Evolutionary conservation across 2,329 filamentous ascomycete species (phyloP).

Genomic region (Pseudogymnoascus sp.): DNA sequence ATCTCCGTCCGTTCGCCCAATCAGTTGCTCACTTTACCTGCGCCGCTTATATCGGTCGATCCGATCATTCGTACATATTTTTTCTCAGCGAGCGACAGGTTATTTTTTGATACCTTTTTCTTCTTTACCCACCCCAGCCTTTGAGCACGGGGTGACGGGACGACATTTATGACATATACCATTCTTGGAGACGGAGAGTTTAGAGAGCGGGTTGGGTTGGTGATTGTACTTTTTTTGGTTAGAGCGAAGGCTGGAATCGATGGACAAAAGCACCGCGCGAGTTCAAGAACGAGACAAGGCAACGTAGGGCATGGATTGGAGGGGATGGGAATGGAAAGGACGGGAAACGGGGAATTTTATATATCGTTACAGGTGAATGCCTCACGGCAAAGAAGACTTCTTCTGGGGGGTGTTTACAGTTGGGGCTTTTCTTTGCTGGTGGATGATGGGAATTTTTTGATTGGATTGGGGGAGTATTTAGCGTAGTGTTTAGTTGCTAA

Average conservation of each 20-base stretch:
- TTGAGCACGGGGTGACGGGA: background rate
- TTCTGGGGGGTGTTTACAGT: constrained; percentile 8
- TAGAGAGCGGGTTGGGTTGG: background rate
- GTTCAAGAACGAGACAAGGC: background rate
- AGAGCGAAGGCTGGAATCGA: background rate
- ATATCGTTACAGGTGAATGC: constrained; percentile 6
- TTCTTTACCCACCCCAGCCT: background rate
- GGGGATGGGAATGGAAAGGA: background rate
- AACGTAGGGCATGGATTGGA: background rate
- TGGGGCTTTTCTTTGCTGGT: constrained; percentile 9
- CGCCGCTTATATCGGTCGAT: background rate
- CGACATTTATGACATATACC: constrained; percentile 6
- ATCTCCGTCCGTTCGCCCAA: background rate
- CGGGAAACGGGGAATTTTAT: background rate
- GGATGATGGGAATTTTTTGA: constrained; percentile 7
- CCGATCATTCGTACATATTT: background rate
- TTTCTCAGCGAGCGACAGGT: background rate
- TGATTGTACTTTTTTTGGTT: background rate
- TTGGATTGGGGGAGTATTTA: constrained; percentile 1
- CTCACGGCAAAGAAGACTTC: constrained; percentile 10
- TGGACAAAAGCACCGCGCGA: constrained; percentile 5
- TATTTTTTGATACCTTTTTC: constrained; percentile 1
- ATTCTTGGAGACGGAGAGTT: constrained; percentile 1
- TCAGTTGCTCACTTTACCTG: background rate
- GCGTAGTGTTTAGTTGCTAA: constrained; percentile 8